Conservation (phyloP, 768 basidiomycete genomes). For the Tulasnella sp. region DNA sequence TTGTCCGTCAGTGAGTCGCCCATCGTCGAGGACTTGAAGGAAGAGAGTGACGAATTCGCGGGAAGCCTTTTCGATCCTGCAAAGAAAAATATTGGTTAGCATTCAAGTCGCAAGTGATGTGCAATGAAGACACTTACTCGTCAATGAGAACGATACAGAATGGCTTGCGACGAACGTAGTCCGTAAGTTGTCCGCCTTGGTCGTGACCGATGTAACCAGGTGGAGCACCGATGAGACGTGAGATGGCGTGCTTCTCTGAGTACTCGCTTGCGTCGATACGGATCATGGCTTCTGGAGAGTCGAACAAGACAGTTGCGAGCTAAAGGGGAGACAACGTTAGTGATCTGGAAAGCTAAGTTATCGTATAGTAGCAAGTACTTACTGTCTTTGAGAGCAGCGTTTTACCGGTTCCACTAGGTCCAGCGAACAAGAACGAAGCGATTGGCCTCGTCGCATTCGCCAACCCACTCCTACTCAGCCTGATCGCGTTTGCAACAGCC, state of each 20-base stretch:
- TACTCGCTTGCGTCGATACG: constrained; percentile 93
- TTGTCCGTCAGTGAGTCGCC: constrained; percentile 88
- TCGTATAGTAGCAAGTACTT: constrained; percentile 42
- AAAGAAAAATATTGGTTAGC: constrained; percentile 43
- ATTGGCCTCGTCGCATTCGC: constrained; percentile 84
- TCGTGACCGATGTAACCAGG: constrained; percentile 65
- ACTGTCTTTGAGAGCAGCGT: constrained; percentile 89
- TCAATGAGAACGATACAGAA: constrained; percentile 85
- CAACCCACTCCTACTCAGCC: constrained; percentile 92
- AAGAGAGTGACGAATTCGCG: constrained; percentile 72
- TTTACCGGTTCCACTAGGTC: constrained; percentile 91
- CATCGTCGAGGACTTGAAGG: constrained; percentile 89
- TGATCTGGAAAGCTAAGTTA: constrained; percentile 19
- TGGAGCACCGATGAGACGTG: constrained; percentile 72
- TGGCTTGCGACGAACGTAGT: constrained; percentile 89
- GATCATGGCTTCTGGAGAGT: constrained; percentile 89
- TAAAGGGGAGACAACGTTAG: constrained; percentile 42
- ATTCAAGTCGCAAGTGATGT: not conserved
- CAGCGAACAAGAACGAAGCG: constrained; percentile 90
- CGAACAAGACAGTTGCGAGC: constrained; percentile 89
- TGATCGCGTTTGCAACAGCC: constrained; percentile 91
- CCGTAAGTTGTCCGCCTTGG: constrained; percentile 86
- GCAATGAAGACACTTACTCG: constrained; percentile 47
- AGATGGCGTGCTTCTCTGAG: constrained; percentile 77
- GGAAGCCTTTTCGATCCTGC: constrained; percentile 79